Conservation (phyloP, 2,329 filamentous ascomycete genomes). For the Aspergillus calidoustus region DNA sequence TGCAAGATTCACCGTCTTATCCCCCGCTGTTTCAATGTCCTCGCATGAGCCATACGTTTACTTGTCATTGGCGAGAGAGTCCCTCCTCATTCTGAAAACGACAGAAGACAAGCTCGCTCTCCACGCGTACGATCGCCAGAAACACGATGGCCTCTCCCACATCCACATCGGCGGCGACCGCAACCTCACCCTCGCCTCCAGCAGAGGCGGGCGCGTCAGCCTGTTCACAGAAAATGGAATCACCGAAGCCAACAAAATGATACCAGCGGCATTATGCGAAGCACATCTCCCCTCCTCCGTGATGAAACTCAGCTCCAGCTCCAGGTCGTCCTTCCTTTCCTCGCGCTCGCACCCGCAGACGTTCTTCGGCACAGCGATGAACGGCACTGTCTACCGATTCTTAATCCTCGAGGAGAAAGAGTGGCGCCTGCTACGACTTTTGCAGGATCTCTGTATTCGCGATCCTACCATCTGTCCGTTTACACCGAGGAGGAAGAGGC, state of each 20-base stretch:
- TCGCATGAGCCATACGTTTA: slow-evolving; percentile 54
- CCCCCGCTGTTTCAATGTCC: slow-evolving; percentile 56
- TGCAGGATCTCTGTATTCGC: slow-evolving; percentile 69
- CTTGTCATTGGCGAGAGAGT: slow-evolving; percentile 60
- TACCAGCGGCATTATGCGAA: slow-evolving; percentile 35
- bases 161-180: slow-evolving; percentile 44
- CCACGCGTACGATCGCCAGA: slow-evolving; percentile 39
- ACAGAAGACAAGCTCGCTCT: slow-evolving; percentile 38
- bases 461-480: slow-evolving; percentile 58
- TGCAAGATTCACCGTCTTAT: slow-evolving; percentile 49
- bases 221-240: slow-evolving; percentile 36
- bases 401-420: slow-evolving; percentile 65
- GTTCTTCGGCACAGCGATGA: slow-evolving; percentile 68
- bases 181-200: slow-evolving; percentile 56
- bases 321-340: slow-evolving; percentile 22
- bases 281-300: slow-evolving; percentile 42
- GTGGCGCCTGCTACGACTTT: slow-evolving; percentile 71
- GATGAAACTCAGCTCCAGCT: slow-evolving; percentile 33
- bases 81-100: slow-evolving; percentile 54
- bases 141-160: slow-evolving; percentile 40
- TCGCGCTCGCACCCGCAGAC: slow-evolving; percentile 44
- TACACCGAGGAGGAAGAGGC: slow-evolving; percentile 37
- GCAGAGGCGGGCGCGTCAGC: slow-evolving; percentile 57
- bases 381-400: slow-evolving; percentile 73
- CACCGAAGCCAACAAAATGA: slow-evolving; percentile 35